Base-by-base conservation (phyloP, 2,329 filamentous ascomycete genomes). In the Fusarium pseudonygamai region DNA sequence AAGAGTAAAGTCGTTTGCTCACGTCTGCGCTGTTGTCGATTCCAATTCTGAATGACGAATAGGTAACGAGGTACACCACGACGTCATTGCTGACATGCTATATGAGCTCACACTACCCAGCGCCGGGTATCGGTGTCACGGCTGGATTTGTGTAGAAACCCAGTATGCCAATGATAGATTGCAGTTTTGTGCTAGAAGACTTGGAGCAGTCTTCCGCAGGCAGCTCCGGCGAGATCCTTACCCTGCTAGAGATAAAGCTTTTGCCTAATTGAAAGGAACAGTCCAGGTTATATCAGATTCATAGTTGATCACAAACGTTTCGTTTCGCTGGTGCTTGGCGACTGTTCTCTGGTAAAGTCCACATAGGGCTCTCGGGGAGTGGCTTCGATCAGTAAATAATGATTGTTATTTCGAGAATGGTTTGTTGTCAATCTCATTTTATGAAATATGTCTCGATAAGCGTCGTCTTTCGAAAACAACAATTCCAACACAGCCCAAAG, bases 311-410 rank as follows among this genome's bases (percentile, higher is more conserved):
- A 7, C 14, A 13, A 20, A 20, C 8, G 18, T 26, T 26, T 28
- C 8, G 8, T 28, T 22, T 15, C 13, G 20, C 45, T 47, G 13
- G 26, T 22, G 0, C 18, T 15, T 15, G 13, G 6, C 26, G 7
- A 7, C 7, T 28, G 8, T 15, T 6, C 8, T 15, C 20, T 11
- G 0, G 18, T 5, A 22, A 22, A 28, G 9, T 15, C 8, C 5
- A 15, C 20, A 5, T 22, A 28, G 26, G 8, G 18, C 5, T 28
- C 12, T 26, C 10, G 8, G 5, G 8, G 28, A 18, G 18, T 6
- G 18, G 12, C 8, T 14, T 6, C 8, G 26, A 22, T 18, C 9
- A 20, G 7, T 13, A 10, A 46, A 7, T 4, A 20, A 46, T 7
- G 3, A 20, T 28, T 13, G 5, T 8, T 13, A 6, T 13, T 8